Conservation (phyloP, 176 grass and related monocot genomes). For the Bothriochloa decipiens region DNA sequence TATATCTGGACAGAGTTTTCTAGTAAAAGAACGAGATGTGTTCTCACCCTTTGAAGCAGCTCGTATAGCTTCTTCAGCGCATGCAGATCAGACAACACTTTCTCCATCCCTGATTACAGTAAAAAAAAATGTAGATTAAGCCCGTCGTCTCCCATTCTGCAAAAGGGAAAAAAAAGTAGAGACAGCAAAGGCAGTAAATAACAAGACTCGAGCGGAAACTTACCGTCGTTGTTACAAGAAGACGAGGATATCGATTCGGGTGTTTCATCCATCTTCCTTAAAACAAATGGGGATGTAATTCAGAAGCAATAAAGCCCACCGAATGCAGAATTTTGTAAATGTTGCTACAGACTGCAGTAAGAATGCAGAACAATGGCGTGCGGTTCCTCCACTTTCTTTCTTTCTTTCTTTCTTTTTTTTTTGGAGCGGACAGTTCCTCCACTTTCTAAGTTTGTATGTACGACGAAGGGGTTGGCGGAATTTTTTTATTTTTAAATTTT, state of each 20-base stretch:
- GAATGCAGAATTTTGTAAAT: background rate
- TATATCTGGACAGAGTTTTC: background rate
- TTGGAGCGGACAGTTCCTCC: no score
- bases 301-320: background rate
- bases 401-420: no score
- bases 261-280: constrained; percentile 22
- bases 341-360: background rate
- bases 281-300: background rate
- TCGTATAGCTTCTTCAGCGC: constrained; percentile 64
- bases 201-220: background rate
- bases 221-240: constrained; percentile 2
- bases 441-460: background rate
- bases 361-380: background rate
- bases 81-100: constrained; percentile 56
- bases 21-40: background rate
- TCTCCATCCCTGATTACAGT: constrained; percentile 13
- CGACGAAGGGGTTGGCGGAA: background rate
- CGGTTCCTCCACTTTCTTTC: background rate
- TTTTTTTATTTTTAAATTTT: no score
- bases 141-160: background rate
- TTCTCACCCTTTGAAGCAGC: constrained; percentile 47
- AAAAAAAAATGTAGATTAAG: background rate
- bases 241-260: background rate
- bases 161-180: background rate
- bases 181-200: background rate